phyloP scores from a whole-genome alignment of 441 rosid species.

The Biscutella laevigata region DNA sequence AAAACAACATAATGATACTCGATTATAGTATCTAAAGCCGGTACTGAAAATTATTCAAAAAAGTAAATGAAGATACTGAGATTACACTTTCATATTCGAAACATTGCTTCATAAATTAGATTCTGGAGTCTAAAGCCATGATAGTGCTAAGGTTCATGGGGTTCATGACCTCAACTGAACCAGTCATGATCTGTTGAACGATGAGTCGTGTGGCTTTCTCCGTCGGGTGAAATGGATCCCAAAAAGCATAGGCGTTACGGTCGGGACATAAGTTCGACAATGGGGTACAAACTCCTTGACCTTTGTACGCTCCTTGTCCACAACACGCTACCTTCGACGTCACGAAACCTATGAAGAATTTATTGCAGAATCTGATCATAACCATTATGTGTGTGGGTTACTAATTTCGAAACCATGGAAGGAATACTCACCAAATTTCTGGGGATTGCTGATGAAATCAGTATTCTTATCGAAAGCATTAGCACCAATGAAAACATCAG shows the following conservation, averaged over 20 bases:
- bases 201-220: constrained; percentile 42
- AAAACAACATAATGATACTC: not conserved
- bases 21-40: not conserved
- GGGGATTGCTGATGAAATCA: constrained; percentile 24
- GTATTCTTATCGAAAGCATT: constrained; percentile 20
- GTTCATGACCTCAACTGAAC: constrained; percentile 39
- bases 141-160: constrained; percentile 59
- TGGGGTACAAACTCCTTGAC: constrained; percentile 37
- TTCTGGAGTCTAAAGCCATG: constrained; percentile 28
- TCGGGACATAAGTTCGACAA: constrained; percentile 39
- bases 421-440: constrained; percentile 20
- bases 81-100: constrained; percentile 5
- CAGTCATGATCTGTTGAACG: constrained; percentile 37
- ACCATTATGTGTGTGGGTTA: not conserved
- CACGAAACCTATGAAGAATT: constrained; percentile 27
- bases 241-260: constrained; percentile 31
- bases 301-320: constrained; percentile 49
- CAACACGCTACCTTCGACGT: constrained; percentile 37
- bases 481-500: constrained; percentile 36
- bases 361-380: too few relatives aligned
- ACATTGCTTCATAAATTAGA: not conserved
- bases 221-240: constrained; percentile 54
- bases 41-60: not conserved
- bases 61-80: not conserved
- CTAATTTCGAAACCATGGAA: not conserved